Evolutionary conservation across 1,284 basidiomycete genomes (phyloP).

Genomic region (Xerocomus nothofagi): DNA sequence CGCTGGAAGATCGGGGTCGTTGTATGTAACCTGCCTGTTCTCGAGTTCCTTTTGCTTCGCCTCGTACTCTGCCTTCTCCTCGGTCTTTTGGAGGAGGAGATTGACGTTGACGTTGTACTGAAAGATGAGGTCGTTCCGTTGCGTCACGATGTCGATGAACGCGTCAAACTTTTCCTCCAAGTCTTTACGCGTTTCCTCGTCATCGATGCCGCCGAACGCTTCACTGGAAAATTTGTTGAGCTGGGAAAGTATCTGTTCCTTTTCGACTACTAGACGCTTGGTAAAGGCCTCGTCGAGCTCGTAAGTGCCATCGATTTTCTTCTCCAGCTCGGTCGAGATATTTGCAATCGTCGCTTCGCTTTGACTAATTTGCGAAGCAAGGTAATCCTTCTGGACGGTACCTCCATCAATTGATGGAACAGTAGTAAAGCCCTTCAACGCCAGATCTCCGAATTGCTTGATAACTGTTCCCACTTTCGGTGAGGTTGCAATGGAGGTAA

Average conservation of each 20-base stretch:
- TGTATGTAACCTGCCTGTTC: background rate
- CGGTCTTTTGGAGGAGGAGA: background rate
- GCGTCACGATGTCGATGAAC: background rate
- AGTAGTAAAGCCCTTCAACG: background rate
- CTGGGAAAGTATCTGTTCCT: background rate
- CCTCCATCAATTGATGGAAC: background rate
- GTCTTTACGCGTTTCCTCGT: too few species aligned
- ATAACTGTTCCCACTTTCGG: too few species aligned
- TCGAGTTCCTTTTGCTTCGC: background rate
- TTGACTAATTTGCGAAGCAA: background rate
- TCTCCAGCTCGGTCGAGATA: background rate
- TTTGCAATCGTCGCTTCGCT: background rate
- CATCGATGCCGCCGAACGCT: too few species aligned
- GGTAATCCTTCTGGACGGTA: background rate
- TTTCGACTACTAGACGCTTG: background rate
- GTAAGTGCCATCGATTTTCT: background rate
- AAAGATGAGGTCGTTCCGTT: background rate
- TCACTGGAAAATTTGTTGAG: background rate
- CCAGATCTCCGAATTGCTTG: background rate
- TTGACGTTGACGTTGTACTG: background rate
- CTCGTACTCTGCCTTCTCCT: background rate
- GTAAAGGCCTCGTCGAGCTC: background rate
- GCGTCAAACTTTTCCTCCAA: background rate
- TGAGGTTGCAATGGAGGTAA: background rate
- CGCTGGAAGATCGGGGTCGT: background rate